Percentiles rank a stretch among this genome's conserved stretches.
Conservation (phyloP, 805 yeast genomes). For the Lachancea sp. region DNA sequence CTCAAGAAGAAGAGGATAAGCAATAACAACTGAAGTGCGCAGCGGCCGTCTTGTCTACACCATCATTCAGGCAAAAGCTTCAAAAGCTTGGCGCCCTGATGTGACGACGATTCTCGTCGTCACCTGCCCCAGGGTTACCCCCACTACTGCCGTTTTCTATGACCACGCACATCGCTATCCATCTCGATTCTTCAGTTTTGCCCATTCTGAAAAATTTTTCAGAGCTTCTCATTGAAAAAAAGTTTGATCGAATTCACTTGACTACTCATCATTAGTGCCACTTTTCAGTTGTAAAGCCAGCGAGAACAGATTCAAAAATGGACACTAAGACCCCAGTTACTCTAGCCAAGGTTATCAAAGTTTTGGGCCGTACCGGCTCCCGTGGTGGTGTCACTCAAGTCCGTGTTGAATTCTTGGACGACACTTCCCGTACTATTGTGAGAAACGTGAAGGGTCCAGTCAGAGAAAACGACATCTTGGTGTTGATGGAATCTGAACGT, state of each 20-base stretch:
- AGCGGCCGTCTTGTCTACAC: too few relatives aligned
- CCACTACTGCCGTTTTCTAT: not conserved
- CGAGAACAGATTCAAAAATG: slow-evolving; percentile 16
- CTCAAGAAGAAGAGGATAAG: too few relatives aligned
- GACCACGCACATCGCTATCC: slow-evolving; percentile 6
- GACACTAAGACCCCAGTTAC: slow-evolving; percentile 82
- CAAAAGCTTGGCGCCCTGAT: too few relatives aligned
- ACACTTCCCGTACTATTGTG: slow-evolving; percentile 90
- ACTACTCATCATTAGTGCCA: not conserved
- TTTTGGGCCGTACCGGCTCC: slow-evolving; percentile 99
- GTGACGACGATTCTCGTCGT: too few relatives aligned
- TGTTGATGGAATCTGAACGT: slow-evolving; percentile 99
- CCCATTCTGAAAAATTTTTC: slow-evolving; percentile 8
- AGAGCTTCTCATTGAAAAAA: not conserved
- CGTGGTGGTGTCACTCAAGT: slow-evolving; percentile 99
- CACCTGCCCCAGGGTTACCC: slow-evolving; percentile 1
- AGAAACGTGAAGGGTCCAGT: slow-evolving; percentile 98
- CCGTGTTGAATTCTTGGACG: slow-evolving; percentile 95
- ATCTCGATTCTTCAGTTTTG: not conserved
- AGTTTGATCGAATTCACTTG: not conserved
- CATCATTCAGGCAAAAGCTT: too few relatives aligned
- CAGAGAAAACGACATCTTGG: slow-evolving; percentile 96
- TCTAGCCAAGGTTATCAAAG: slow-evolving; percentile 99
- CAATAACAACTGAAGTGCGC: too few relatives aligned
- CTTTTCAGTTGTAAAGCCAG: not conserved